These are phyloP conservation scores for Neurospora sp. DNA, from an alignment of 495 filamentous ascomycete species.

Conservation along the genomic window DNA sequence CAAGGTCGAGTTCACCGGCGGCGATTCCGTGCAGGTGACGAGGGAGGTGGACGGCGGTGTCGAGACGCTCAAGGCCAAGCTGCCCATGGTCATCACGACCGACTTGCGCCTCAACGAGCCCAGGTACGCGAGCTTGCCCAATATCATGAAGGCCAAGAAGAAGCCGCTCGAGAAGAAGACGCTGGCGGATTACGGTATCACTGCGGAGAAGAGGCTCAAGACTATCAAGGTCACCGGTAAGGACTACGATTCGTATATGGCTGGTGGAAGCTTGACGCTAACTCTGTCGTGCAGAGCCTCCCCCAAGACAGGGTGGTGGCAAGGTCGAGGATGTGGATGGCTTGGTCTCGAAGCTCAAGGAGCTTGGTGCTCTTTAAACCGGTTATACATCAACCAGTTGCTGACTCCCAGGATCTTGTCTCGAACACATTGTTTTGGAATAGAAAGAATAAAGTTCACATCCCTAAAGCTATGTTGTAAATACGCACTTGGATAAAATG, in stretches of 20 bases:
- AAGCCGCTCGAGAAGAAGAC: conserved; percentile 91
- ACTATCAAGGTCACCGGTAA: conserved; percentile 74
- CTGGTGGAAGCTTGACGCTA: neutral
- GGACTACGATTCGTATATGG: conserved; percentile 18
- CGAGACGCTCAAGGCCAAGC: conserved; percentile 72
- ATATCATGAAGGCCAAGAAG: conserved; percentile 99
- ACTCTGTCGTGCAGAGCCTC: conserved; percentile 52
- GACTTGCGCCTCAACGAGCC: conserved; percentile 94
- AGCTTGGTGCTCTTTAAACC: conserved; percentile 76
- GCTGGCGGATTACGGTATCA: conserved; percentile 67
- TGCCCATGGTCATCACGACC: conserved; percentile 90
- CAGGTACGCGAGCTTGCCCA: conserved; percentile 86
- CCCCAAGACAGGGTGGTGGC: conserved; percentile 79
- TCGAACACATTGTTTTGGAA: neutral
- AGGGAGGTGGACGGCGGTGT: conserved; percentile 92
- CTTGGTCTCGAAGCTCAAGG: conserved; percentile 83
- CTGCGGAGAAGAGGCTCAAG: conserved; percentile 67
- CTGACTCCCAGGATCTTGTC: neutral
- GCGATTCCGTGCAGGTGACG: conserved; percentile 55
- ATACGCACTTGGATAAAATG: neutral
- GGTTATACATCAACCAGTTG: neutral
- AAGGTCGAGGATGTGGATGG: conserved; percentile 97
- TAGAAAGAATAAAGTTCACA: neutral
- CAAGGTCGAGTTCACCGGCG: conserved; percentile 61
- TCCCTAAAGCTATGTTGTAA: neutral